phyloP scores from a whole-genome alignment of 2,329 filamentous ascomycete genomes.

The Elsinoe batatas region DNA sequence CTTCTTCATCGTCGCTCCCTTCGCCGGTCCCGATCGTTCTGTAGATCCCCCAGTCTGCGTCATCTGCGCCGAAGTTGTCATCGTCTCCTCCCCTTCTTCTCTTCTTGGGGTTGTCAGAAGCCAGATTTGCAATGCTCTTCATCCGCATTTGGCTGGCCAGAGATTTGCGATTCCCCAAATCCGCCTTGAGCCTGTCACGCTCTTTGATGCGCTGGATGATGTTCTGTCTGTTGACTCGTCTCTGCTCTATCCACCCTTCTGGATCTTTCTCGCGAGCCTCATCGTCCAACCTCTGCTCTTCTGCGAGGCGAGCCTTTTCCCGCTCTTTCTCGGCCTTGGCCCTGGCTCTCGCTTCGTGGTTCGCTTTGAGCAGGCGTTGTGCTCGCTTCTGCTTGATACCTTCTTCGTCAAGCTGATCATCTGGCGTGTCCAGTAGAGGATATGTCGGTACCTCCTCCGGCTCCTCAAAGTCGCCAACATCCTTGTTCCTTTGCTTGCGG shows the following conservation, averaged over 20 bases:
- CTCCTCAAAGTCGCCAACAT: constrained; percentile 73
- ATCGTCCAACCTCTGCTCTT: constrained; percentile 73
- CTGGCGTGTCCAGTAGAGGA: constrained; percentile 76
- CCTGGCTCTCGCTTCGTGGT: constrained; percentile 83
- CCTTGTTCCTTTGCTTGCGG: constrained; percentile 82
- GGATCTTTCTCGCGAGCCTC: constrained; percentile 77
- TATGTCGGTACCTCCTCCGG: constrained; percentile 73
- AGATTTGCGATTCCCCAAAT: constrained; percentile 92
- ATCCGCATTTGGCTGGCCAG: constrained; percentile 93
- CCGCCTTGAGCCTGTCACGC: constrained; percentile 81
- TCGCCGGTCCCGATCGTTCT: constrained; percentile 80
- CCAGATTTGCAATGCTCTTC: constrained; percentile 95
- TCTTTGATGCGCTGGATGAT: constrained; percentile 82
- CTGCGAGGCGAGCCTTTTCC: constrained; percentile 73
- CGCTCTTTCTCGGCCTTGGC: constrained; percentile 93
- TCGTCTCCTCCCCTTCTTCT: constrained; percentile 80
- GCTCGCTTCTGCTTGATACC: constrained; percentile 85
- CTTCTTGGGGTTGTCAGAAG: constrained; percentile 75
- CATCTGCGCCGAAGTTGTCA: constrained; percentile 92
- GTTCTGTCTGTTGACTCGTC: constrained; percentile 59
- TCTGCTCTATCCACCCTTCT: constrained; percentile 77
- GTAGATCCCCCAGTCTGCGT: constrained; percentile 97
- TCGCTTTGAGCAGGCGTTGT: constrained; percentile 86
- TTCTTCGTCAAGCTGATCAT: constrained; percentile 88
- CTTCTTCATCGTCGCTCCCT: constrained; percentile 77